Percentiles rank a stretch among this genome's conserved stretches.
Conservation (phyloP, 2,329 filamentous ascomycete genomes). For the Botrytis deweyae region DNA sequence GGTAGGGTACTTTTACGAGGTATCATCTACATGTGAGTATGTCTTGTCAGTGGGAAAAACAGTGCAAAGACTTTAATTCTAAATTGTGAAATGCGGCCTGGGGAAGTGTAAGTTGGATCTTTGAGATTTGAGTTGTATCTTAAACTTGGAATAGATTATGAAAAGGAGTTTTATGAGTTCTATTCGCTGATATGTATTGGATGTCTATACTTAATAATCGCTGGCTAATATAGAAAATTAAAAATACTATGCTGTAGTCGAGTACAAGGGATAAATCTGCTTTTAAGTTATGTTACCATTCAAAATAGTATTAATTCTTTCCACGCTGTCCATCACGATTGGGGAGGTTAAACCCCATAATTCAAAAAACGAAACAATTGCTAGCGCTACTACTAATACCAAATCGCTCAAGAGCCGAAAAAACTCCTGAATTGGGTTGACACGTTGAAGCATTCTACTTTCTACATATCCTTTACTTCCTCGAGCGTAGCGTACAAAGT, state of each 20-base stretch:
- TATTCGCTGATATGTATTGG: neutral
- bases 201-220: neutral
- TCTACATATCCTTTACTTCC: neutral
- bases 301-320: neutral
- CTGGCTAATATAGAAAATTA: neutral
- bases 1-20: neutral
- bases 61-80: neutral
- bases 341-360: neutral
- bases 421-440: neutral
- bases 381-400: neutral
- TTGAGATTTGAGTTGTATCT: neutral
- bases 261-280: neutral
- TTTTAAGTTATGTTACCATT: neutral
- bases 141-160: neutral
- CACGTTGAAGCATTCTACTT: neutral
- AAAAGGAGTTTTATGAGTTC: neutral
- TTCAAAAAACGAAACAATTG: neutral
- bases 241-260: neutral
- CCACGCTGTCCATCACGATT: neutral
- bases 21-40: neutral
- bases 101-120: neutral
- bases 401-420: neutral
- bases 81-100: neutral
- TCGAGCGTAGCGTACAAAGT: neutral
- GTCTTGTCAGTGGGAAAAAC: neutral